phyloP scores from a whole-genome alignment of 352 stramenopile species.

The Detonula confervacea region DNA sequence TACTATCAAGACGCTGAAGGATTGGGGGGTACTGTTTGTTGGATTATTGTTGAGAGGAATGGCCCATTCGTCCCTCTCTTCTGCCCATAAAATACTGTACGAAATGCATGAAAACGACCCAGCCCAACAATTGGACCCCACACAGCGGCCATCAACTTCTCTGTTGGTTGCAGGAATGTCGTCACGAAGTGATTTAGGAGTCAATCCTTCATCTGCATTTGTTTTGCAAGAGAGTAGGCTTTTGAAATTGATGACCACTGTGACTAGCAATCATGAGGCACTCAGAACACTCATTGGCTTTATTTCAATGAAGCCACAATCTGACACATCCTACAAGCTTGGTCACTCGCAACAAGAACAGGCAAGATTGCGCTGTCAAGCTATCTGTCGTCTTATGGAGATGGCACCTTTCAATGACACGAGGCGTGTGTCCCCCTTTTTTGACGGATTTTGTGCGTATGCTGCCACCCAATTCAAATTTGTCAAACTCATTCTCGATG shows the following conservation, averaged over 20 bases:
- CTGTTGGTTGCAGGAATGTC: slow-evolving; percentile 53
- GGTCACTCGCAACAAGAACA: slow-evolving; percentile 14
- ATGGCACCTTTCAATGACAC: slow-evolving; percentile 17
- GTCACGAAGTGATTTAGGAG: slow-evolving; percentile 46
- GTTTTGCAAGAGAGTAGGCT: slow-evolving; percentile 55
- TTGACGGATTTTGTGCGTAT: slow-evolving; percentile 59
- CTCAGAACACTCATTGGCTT: slow-evolving; percentile 34
- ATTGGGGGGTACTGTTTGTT: slow-evolving; percentile 54
- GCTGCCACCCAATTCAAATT: slow-evolving; percentile 56
- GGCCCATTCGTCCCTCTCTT: slow-evolving; percentile 33
- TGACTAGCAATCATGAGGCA: slow-evolving; percentile 22
- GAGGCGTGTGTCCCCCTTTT: slow-evolving; percentile 31
- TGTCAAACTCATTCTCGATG: slow-evolving; percentile 31
- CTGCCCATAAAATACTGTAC: slow-evolving; percentile 58
- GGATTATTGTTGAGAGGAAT: slow-evolving; percentile 61
- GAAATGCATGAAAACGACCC: slow-evolving; percentile 35
- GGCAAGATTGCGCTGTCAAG: slow-evolving; percentile 42
- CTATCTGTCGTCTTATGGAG: slow-evolving; percentile 54
- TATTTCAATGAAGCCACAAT: slow-evolving; percentile 26
- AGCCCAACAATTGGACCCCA: slow-evolving; percentile 10
- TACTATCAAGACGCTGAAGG: slow-evolving; percentile 62
- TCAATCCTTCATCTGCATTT: slow-evolving; percentile 35
- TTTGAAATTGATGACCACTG: slow-evolving; percentile 42
- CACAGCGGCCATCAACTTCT: slow-evolving; percentile 25
- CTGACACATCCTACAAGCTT: slow-evolving; percentile 15